Percentiles rank a stretch among this genome's conserved stretches.
These are phyloP conservation scores for Trametes punicea DNA, from an alignment of 768 basidiomycete genomes.

Conservation along the genomic window DNA sequence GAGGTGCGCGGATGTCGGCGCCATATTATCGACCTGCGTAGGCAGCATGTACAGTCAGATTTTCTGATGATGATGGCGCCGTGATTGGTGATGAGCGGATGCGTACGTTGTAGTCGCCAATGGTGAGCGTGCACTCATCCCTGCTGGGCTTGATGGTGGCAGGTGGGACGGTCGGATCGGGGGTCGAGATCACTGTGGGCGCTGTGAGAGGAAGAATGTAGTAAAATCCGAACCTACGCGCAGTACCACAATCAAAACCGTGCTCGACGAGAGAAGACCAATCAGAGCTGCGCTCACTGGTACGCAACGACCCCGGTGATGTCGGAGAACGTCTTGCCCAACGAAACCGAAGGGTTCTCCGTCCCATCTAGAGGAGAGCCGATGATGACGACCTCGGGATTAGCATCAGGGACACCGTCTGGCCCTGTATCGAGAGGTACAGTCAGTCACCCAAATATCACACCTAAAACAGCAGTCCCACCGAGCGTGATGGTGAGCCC, in stretches of 20 bases:
- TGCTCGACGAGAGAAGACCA: too few relatives aligned
- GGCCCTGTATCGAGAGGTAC: too few relatives aligned
- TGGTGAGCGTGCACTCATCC: constrained; percentile 42
- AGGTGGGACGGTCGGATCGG: constrained; percentile 35
- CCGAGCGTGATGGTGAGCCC: constrained; percentile 52
- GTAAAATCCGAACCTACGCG: constrained; percentile 42
- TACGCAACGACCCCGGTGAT: constrained; percentile 55
- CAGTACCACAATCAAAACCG: not conserved
- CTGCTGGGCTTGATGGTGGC: constrained; percentile 36
- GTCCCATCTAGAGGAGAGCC: constrained; percentile 53
- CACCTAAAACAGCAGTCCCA: constrained; percentile 16
- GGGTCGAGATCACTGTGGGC: constrained; percentile 43
- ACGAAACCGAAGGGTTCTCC: constrained; percentile 47
- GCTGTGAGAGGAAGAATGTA: constrained; percentile 57
- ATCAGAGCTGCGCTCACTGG: constrained; percentile 33
- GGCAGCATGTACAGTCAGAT: not conserved
- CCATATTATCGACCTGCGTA: constrained; percentile 26
- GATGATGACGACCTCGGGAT: constrained; percentile 54
- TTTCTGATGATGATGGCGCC: not conserved
- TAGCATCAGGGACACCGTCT: constrained; percentile 51
- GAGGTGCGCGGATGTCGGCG: constrained; percentile 18
- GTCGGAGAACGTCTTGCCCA: constrained; percentile 45
- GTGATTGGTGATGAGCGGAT: not conserved
- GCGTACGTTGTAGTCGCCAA: constrained; percentile 59
- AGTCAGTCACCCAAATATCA: too few relatives aligned